phyloP scores from a whole-genome alignment of 495 filamentous ascomycete genomes.

The Penicillium odoratum region DNA sequence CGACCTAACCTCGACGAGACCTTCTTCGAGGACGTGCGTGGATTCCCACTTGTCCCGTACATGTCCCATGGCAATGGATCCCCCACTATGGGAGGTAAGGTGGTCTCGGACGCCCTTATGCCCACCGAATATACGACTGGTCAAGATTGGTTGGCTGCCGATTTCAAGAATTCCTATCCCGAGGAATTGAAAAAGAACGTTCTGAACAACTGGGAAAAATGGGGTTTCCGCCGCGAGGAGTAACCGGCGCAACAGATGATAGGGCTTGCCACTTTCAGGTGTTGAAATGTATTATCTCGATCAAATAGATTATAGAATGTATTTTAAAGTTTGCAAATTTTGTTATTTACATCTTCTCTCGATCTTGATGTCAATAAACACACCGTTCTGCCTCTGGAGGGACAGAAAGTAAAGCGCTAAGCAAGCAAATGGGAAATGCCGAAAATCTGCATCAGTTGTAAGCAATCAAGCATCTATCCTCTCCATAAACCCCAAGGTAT shows the following conservation, averaged over 20 bases:
- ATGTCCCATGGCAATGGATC: constrained; percentile 35
- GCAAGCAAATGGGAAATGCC: too few relatives aligned
- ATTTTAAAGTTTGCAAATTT: too few relatives aligned
- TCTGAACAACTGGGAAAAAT: constrained; percentile 29
- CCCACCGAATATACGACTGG: constrained; percentile 37
- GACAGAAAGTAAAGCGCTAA: too few relatives aligned
- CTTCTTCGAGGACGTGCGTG: constrained; percentile 39
- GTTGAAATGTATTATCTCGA: too few relatives aligned
- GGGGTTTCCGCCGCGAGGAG: constrained; percentile 32
- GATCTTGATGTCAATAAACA: too few relatives aligned
- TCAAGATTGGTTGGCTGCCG: constrained; percentile 31
- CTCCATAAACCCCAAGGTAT: too few relatives aligned
- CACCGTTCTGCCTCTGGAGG: too few relatives aligned
- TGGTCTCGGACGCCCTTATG: constrained; percentile 40
- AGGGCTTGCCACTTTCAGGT: too few relatives aligned
- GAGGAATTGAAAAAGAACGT: constrained; percentile 37
- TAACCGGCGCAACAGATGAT: neutral
- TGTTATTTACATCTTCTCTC: too few relatives aligned
- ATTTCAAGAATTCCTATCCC: constrained; percentile 38
- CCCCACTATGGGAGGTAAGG: constrained; percentile 34
- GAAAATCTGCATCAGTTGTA: too few relatives aligned
- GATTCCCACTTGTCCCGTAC: constrained; percentile 43
- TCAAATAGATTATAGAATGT: too few relatives aligned
- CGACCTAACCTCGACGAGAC: constrained; percentile 37
- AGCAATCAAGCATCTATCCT: too few relatives aligned